A percentile compares a stretch with the other conserved stretches of the same genome.
Evolutionary conservation across 768 basidiomycete species (phyloP).

Genomic region (Tulasnella sp.): DNA sequence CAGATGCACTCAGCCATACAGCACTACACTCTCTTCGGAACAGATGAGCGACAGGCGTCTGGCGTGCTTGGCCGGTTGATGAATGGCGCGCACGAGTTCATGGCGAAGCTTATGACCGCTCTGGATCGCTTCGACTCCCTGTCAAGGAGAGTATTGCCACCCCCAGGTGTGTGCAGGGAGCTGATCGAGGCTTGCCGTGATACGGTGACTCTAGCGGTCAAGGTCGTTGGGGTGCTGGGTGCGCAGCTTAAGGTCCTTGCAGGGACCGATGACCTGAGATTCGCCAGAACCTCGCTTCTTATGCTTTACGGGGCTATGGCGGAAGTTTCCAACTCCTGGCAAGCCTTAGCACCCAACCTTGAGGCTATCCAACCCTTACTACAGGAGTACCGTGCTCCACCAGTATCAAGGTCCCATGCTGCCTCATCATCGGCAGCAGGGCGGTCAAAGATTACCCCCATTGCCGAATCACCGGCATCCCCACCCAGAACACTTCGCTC

Average conservation of each 20-base stretch:
- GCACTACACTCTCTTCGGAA: slow-evolving; percentile 81
- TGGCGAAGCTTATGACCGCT: slow-evolving; percentile 81
- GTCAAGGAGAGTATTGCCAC: slow-evolving; percentile 64
- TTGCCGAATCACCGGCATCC: slow-evolving; percentile 35
- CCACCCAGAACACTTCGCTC: slow-evolving; percentile 40
- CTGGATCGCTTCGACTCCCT: slow-evolving; percentile 89
- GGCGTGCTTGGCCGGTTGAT: slow-evolving; percentile 81
- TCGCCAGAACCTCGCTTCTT: slow-evolving; percentile 81
- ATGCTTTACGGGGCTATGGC: slow-evolving; percentile 88
- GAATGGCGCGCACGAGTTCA: slow-evolving; percentile 78
- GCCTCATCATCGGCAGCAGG: slow-evolving; percentile 37
- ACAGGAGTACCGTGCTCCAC: slow-evolving; percentile 50
- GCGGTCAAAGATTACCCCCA: slow-evolving; percentile 27
- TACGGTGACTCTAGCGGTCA: slow-evolving; percentile 79
- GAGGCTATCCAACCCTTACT: slow-evolving; percentile 70
- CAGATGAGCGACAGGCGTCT: slow-evolving; percentile 76
- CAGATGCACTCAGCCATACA: slow-evolving; percentile 89
- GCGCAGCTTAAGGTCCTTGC: slow-evolving; percentile 80
- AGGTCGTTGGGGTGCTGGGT: slow-evolving; percentile 81
- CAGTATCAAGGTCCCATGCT: slow-evolving; percentile 38
- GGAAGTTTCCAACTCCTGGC: slow-evolving; percentile 88
- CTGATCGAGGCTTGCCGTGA: slow-evolving; percentile 85
- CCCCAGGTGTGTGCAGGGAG: slow-evolving; percentile 74
- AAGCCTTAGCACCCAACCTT: slow-evolving; percentile 68
- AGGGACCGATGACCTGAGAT: slow-evolving; percentile 78